Percentiles rank a stretch among this genome's conserved stretches.
Evolutionary conservation across 116 monocot genomes (phyloP).

Genomic region (Thalassia testudinum): DNA sequence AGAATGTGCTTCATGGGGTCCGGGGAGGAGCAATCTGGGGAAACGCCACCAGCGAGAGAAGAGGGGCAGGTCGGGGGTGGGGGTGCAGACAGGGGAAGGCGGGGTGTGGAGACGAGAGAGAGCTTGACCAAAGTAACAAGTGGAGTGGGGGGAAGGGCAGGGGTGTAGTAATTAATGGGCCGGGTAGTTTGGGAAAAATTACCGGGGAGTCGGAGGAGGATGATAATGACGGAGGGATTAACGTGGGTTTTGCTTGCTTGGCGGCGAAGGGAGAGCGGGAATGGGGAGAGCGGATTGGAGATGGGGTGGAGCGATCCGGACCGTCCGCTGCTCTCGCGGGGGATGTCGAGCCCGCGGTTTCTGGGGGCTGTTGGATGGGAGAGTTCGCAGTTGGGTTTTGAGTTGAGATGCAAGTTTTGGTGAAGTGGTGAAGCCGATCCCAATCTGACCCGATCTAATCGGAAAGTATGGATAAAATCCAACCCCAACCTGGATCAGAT

Average conservation of each 20-base stretch:
- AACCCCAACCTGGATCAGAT: too few relatives aligned
- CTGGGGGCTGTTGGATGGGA: too few relatives aligned
- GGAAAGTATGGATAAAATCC: too few relatives aligned
- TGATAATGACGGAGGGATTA: not conserved
- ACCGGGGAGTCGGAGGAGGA: not conserved
- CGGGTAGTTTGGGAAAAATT: not conserved
- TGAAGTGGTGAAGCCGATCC: too few relatives aligned
- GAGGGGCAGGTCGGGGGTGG: not conserved
- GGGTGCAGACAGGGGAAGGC: not conserved
- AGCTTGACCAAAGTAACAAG: not conserved
- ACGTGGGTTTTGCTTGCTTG: not conserved
- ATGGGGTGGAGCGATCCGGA: not conserved
- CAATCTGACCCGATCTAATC: too few relatives aligned
- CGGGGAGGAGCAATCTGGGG: not conserved
- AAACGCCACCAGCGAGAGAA: not conserved
- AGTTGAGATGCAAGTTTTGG: too few relatives aligned
- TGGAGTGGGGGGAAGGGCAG: too few relatives aligned
- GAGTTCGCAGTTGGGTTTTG: too few relatives aligned
- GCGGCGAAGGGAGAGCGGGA: not conserved
- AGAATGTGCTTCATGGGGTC: conserved; percentile 22
- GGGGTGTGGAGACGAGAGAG: not conserved
- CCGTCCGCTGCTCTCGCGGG: not conserved
- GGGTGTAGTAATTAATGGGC: not conserved
- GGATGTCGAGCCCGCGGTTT: too few relatives aligned
- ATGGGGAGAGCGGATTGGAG: not conserved